A percentile compares a stretch with the other conserved stretches of the same genome.
Evolutionary conservation across 257 asterid species (phyloP).

Genomic region (Buddleja alternifolia): DNA sequence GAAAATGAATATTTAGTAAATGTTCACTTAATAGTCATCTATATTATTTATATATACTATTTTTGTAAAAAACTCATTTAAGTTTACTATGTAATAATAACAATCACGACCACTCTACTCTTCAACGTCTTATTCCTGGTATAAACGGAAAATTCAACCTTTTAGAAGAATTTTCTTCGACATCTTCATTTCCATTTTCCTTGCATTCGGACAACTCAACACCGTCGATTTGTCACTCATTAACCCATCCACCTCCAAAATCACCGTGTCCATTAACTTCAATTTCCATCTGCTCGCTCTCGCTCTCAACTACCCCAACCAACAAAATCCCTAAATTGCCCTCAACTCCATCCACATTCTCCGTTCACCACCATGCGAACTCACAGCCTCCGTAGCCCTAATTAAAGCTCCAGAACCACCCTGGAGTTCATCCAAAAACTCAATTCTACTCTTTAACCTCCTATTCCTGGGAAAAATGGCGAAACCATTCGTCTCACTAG

Average conservation of each 20-base stretch:
- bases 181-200: no score
- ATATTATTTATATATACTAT: no score
- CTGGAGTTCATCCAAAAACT: conserved; percentile 32
- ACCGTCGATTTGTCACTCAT: conserved; percentile 35
- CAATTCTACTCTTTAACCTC: conserved; percentile 54
- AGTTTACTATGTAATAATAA: no score
- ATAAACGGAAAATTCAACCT: no score
- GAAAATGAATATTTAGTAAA: no score
- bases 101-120: no score
- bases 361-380: conserved; percentile 32
- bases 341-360: no score
- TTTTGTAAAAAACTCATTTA: no score
- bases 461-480: conserved; percentile 70
- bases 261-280: conserved; percentile 59
- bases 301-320: no score
- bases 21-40: no score
- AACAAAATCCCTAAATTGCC: no score
- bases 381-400: conserved; percentile 31
- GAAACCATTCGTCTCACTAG: conserved; percentile 58
- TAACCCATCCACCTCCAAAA: conserved; percentile 50
- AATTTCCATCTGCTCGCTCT: conserved; percentile 57
- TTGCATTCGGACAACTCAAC: conserved; percentile 40
- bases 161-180: no score
- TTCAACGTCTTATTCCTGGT: conserved; percentile 69
- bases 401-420: conserved; percentile 30